Conservation (phyloP, 176 grass and related monocot species). For the Raddia distichophylla region DNA sequence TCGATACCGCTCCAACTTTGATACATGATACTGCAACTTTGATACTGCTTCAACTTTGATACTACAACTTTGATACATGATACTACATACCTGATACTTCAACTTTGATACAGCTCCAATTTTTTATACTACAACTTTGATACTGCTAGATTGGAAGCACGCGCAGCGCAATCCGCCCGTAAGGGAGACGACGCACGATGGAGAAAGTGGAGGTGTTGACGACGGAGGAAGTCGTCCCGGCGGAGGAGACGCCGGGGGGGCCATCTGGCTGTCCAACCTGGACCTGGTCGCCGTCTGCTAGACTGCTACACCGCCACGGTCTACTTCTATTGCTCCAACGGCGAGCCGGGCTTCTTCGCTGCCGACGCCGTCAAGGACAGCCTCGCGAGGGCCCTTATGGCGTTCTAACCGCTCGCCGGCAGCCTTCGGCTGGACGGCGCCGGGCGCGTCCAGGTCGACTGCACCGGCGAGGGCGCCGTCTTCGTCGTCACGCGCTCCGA, state of each 20-base stretch:
- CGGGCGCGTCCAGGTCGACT: constrained; percentile 63
- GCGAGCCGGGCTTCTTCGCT: constrained; percentile 44
- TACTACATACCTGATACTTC: no score
- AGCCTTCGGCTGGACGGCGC: constrained; percentile 30
- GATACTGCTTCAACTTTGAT: no score
- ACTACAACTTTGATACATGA: no score
- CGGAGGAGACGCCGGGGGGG: constrained; percentile 55
- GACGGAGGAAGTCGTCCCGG: constrained; percentile 55
- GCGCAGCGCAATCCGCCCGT: no score
- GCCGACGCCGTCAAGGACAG: constrained; percentile 39
- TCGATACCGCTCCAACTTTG: no score
- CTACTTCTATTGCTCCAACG: constrained; percentile 54
- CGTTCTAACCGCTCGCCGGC: constrained; percentile 74
- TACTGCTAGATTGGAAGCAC: no score
- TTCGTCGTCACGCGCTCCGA: constrained; percentile 43
- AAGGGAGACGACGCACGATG: neutral
- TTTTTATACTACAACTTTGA: no score
- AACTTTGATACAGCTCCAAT: no score
- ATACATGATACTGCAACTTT: no score
- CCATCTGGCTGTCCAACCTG: constrained; percentile 73
- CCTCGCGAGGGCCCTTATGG: constrained; percentile 53
- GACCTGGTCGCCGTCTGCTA: constrained; percentile 49
- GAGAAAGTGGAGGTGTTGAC: constrained; percentile 46
- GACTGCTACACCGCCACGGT: constrained; percentile 66
- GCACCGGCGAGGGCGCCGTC: constrained; percentile 53